Evolutionary conservation across 2,329 filamentous ascomycete species (phyloP).

Genomic region (Dothistroma septosporum): DNA sequence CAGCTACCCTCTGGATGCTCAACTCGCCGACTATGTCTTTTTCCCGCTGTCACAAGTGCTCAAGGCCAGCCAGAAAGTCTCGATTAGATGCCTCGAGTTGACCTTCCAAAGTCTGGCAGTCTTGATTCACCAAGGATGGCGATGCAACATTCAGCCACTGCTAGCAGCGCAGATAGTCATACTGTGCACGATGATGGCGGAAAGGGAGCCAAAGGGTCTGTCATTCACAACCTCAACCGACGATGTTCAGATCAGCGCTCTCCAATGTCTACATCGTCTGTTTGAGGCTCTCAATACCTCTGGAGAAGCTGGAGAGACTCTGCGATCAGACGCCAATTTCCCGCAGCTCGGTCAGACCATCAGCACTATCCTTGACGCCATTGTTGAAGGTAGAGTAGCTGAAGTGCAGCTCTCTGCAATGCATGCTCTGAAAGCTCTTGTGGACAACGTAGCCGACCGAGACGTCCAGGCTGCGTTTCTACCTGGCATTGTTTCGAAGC

Average conservation of each 20-base stretch:
- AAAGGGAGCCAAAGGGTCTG: constrained; percentile 61
- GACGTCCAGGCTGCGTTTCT: constrained; percentile 80
- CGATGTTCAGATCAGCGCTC: constrained; percentile 69
- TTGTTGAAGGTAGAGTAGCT: constrained; percentile 60
- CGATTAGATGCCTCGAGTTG: constrained; percentile 68
- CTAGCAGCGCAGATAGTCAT: constrained; percentile 82
- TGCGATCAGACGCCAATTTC: constrained; percentile 57
- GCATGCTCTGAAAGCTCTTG: constrained; percentile 59
- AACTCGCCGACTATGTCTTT: constrained; percentile 89
- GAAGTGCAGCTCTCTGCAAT: constrained; percentile 70
- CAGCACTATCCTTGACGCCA: constrained; percentile 70
- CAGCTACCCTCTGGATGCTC: constrained; percentile 60
- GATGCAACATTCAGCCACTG: constrained; percentile 62
- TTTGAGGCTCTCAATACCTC: constrained; percentile 54
- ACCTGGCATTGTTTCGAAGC: constrained; percentile 77
- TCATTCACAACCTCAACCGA: constrained; percentile 57
- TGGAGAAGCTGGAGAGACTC: constrained; percentile 43
- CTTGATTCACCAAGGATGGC: constrained; percentile 77
- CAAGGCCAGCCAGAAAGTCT: constrained; percentile 66
- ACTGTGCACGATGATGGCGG: constrained; percentile 75
- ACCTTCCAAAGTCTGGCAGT: constrained; percentile 70
- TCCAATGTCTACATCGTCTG: constrained; percentile 64
- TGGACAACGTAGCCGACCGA: constrained; percentile 62
- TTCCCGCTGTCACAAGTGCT: constrained; percentile 88
- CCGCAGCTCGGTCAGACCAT: constrained; percentile 79